Percentiles rank a stretch among this genome's conserved stretches.
phyloP scores from a whole-genome alignment of 2,329 filamentous ascomycete species.

The Alternaria novae-zelandiae region DNA sequence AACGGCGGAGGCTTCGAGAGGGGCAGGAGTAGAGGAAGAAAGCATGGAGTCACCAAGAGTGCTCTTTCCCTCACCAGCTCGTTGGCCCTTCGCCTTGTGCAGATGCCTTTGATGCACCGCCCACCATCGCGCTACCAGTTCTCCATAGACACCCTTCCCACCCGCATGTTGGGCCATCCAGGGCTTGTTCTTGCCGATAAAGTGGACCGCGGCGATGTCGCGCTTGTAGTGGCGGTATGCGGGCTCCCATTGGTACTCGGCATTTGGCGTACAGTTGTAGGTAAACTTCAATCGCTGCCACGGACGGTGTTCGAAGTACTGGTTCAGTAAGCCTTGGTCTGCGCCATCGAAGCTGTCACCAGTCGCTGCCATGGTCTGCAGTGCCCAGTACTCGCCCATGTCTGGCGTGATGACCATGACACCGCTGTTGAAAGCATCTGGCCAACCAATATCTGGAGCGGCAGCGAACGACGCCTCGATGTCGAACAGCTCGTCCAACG shows the following conservation, averaged over 20 bases:
- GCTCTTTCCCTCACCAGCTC: constrained; percentile 14
- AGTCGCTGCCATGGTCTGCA: constrained; percentile 81
- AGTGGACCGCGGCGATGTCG: constrained; percentile 89
- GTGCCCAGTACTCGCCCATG: constrained; percentile 83
- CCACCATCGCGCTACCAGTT: constrained; percentile 92
- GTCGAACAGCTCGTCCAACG: constrained; percentile 90
- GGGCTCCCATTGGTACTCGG: constrained; percentile 95
- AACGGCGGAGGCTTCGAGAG: constrained; percentile 36
- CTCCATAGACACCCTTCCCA: constrained; percentile 72
- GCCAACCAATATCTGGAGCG: constrained; percentile 96
- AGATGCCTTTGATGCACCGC: constrained; percentile 91
- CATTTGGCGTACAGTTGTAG: constrained; percentile 97
- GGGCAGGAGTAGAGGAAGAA: constrained; percentile 21
- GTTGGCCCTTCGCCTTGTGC: constrained; percentile 13
- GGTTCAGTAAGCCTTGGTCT: constrained; percentile 93
- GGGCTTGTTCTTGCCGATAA: constrained; percentile 90
- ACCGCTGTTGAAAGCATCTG: constrained; percentile 97
- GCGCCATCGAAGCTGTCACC: constrained; percentile 97
- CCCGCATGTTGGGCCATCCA: constrained; percentile 64
- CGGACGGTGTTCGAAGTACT: constrained; percentile 78
- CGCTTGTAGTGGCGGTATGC: constrained; percentile 93
- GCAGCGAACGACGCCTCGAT: constrained; percentile 68
- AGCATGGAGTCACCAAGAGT: constrained; percentile 9
- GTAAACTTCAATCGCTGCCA: constrained; percentile 91
- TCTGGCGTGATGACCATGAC: constrained; percentile 91